Percentiles rank a stretch among this genome's conserved stretches.
These are phyloP conservation scores for Komagataella ulmi DNA, from an alignment of 805 yeast species.

Conservation along the genomic window DNA sequence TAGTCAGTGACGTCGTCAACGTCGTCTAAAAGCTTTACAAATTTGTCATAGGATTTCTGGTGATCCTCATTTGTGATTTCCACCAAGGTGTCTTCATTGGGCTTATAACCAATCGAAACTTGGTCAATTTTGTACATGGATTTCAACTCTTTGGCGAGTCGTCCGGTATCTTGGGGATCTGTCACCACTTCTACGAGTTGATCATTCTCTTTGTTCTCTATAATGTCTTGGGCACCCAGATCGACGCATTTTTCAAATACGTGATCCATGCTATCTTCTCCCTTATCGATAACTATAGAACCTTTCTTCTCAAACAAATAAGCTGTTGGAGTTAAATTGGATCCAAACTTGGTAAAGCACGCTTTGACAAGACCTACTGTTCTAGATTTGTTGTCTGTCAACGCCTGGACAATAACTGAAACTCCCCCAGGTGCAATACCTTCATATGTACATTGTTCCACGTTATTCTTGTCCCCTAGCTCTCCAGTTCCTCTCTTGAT, in stretches of 20 bases:
- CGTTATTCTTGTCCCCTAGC: constrained; percentile 26
- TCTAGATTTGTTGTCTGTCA: constrained; percentile 80
- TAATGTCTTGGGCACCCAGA: constrained; percentile 69
- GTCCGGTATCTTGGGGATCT: constrained; percentile 49
- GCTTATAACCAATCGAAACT: constrained; percentile 54
- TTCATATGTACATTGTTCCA: constrained; percentile 59
- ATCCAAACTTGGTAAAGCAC: constrained; percentile 57
- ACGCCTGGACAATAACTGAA: constrained; percentile 72
- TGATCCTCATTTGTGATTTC: constrained; percentile 40
- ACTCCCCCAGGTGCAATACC: constrained; percentile 91
- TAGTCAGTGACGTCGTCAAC: constrained; percentile 77
- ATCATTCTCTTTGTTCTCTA: constrained; percentile 32
- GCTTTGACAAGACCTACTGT: constrained; percentile 66
- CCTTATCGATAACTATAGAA: constrained; percentile 39
- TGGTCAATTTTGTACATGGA: constrained; percentile 50
- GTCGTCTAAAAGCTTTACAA: constrained; percentile 51
- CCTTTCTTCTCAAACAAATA: constrained; percentile 76
- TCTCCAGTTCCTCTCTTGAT: constrained; percentile 75
- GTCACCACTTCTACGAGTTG: constrained; percentile 38
- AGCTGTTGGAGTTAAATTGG: constrained; percentile 62
- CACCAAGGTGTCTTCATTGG: constrained; percentile 48
- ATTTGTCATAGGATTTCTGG: constrained; percentile 37
- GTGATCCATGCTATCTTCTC: constrained; percentile 36
- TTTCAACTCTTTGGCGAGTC: constrained; percentile 45
- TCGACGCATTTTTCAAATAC: constrained; percentile 69